phyloP scores from a whole-genome alignment of 2,329 filamentous ascomycete species.

The Leptosphaerulina australis region DNA sequence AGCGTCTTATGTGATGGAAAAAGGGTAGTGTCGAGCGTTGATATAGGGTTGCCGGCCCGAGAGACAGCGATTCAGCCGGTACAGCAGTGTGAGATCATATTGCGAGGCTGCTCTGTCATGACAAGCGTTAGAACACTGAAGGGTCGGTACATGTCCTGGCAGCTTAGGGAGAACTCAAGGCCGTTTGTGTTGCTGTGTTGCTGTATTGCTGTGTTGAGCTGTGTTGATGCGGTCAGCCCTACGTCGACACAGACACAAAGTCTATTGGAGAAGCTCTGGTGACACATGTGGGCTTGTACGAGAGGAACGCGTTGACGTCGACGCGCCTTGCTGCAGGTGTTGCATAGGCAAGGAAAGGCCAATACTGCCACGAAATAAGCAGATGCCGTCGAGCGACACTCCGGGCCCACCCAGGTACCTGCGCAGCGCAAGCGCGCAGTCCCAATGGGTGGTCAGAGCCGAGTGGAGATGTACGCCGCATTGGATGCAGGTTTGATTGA shows the following conservation, averaged over 20 bases:
- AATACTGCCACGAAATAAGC: slow-evolving; percentile 11
- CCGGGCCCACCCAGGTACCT: slow-evolving; percentile 13
- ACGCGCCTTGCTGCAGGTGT: slow-evolving; percentile 24
- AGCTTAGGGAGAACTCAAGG: no score
- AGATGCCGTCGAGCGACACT: slow-evolving; percentile 13
- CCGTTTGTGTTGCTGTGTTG: no score
- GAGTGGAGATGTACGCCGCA: slow-evolving; percentile 9
- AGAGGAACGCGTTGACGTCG: slow-evolving; percentile 20
- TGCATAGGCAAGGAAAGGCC: slow-evolving; percentile 10
- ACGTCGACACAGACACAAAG: slow-evolving; percentile 17
- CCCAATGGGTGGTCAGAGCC: slow-evolving; percentile 12
- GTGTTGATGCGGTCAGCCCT: slow-evolving; percentile 29
- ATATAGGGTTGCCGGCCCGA: slow-evolving; percentile 15
- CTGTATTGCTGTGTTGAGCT: no score
- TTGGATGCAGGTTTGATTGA: slow-evolving; percentile 24
- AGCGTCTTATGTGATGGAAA: slow-evolving; percentile 20
- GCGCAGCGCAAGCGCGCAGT: slow-evolving; percentile 9
- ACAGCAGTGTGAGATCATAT: slow-evolving; percentile 4
- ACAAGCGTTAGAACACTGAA: no score
- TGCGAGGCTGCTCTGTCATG: slow-evolving; percentile 15
- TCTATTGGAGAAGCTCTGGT: slow-evolving; percentile 19
- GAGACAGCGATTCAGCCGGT: slow-evolving; percentile 16
- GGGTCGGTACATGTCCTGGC: no score
- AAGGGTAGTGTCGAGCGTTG: slow-evolving; percentile 6
- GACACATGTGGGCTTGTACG: slow-evolving; percentile 19